phyloP scores from a whole-genome alignment of 1,284 basidiomycete species.

The Moniliophthora roreri region DNA sequence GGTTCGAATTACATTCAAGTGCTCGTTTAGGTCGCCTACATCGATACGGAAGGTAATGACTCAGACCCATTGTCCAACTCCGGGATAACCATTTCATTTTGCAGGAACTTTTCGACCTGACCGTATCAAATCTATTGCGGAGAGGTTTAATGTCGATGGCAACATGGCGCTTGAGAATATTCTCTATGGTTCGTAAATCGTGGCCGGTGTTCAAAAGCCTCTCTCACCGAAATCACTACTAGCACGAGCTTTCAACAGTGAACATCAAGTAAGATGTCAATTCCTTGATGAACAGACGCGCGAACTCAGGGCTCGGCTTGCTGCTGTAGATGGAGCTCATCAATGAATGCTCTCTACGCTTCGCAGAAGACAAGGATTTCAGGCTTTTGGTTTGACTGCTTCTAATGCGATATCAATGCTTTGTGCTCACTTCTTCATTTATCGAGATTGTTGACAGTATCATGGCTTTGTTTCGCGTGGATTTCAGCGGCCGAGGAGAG shows the following conservation, averaged over 20 bases:
- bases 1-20: conserved; percentile 10
- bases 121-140: conserved; percentile 85
- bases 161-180: conserved; percentile 87
- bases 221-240: conserved; percentile 6
- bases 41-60: conserved; percentile 81
- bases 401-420: no score
- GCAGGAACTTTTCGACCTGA: conserved; percentile 91
- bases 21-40: conserved; percentile 75
- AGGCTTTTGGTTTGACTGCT: conserved; percentile 72
- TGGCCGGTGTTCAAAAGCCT: neutral
- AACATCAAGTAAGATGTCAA: conserved; percentile 70
- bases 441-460: conserved; percentile 87
- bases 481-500: conserved; percentile 90
- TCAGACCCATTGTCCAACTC: neutral
- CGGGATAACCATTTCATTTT: neutral
- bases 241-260: conserved; percentile 86
- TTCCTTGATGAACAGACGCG: neutral
- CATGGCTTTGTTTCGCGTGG: conserved; percentile 93
- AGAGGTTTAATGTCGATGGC: conserved; percentile 87
- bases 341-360: conserved; percentile 80
- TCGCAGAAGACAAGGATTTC: conserved; percentile 83
- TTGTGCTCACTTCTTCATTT: neutral
- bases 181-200: conserved; percentile 59
- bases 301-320: no score
- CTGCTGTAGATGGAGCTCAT: conserved; percentile 85